Evolutionary conservation across 2,329 filamentous ascomycete species (phyloP), one percentile per base, ranked within the genome.

Genomic region (Talaromyces sp.): DNA sequence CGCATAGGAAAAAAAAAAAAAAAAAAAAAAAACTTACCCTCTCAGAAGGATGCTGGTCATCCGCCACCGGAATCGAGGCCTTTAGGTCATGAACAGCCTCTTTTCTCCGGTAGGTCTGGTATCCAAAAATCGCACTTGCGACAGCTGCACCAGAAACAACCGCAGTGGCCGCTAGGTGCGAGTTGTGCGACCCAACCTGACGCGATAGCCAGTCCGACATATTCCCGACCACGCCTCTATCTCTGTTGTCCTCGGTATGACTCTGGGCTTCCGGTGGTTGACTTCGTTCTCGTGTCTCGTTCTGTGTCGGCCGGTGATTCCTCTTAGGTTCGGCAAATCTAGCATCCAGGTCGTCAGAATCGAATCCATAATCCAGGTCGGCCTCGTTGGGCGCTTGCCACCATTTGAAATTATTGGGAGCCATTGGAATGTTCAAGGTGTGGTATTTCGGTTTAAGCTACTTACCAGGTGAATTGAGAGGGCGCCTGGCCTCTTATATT

Each of bases 81-180:
- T 87, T 87, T 52, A 87, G 65, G 44, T 83, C 75, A 50, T 80
- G 73, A 19, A 86, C 77, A 44, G 78, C 79, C 60, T 82, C 80
- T 64, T 77, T 78, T 52, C 82, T 76, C 58, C 75, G 77, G 32
- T 81, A 75, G 49, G 81, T 77, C 65, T 86, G 83, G 48, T 82
- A 77, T 3, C 82, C 81, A 42, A 86, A 71, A 42, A 86, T 83
- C 1, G 81, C 77, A 59, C 77, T 76, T 19, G 75, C 75, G 37
- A 76, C 75, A 51, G 74, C 73, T 43, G 70, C 73, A 35, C 73
- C 74, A 7, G 74, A 76, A 19, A 77, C 54, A n/a, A 75, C 69
- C 22, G 75, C 74, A 3, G 73, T 73, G 27, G 72, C 70, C 40
- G 69, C 70, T 55, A 78, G 69, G 64, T 78, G 76, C 16, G 69